Base-by-base conservation (phyloP, 257 asterid genomes). In the Penstemon eatonii region DNA sequence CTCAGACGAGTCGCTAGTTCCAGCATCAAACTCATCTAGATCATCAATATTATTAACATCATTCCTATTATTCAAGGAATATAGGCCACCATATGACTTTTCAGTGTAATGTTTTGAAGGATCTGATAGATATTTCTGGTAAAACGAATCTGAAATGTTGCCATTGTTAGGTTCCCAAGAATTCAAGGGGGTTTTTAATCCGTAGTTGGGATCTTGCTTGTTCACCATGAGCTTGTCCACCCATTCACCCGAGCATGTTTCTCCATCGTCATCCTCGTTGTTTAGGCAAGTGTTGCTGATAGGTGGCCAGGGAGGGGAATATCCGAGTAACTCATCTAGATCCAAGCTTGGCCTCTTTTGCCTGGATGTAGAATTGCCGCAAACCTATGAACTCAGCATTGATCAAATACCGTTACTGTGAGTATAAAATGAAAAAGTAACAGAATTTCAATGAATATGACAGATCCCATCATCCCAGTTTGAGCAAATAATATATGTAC, bases 221-320 rank as follows among this genome's bases (percentile, higher is more conserved):
- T 90, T 90, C 73, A 93, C 96, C 98, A 93, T 93, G 66, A 85
- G 87, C 80, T 93, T 93, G 87, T 93, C 98, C 62, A 90, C 94
- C 98, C 98, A 93, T 75, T 86, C 98, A 44, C 92, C 95, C 1
- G 90, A 70, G 74, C 85, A 79, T 46, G 76, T 69, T 67, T 89
- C 96, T 79, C 79, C 80, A 38, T 88, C 97, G 46, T 86, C 90
- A n/a, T 75, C 91, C 37, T 62, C 79, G 13, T 71, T 72, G 79
- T 72, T 79, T 74, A 75, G 95, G 69, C 75, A 43, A 6, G 84
- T 76, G 74, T 79, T 78, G 77, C 66, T 76, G 67, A 89, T 72
- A 9, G 92, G 95, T 18, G 98, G 95, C 98, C 98, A 93, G 2
- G 81, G 75, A 56, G 95, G 94, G 12, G 98, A 90, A 67, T 81